Base-by-base conservation (phyloP, 495 filamentous ascomycete species). In the Aspergillus nanangensis region DNA sequence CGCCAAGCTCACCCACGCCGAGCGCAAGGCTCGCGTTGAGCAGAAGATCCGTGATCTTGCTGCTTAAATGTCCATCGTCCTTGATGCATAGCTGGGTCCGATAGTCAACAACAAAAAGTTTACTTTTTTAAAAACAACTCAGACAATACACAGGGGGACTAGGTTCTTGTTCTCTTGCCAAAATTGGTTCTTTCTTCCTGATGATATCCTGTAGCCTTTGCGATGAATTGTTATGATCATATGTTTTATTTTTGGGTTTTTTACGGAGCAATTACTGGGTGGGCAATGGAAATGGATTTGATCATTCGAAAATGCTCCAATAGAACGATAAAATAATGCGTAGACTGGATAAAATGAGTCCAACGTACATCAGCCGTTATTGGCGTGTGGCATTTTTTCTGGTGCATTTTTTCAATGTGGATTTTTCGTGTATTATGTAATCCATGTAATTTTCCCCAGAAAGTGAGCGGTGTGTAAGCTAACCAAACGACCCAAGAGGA, bases 1-100 rank as follows among this genome's bases (percentile, higher is more conserved):
- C 56, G 43, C 49, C 49, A 94, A 91, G 82, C 78, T 92, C 60
- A 83, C 77, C 70, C 83, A 81, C 71, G 90, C 75, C 15, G 71
- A 96, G 86, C 86, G 81, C 71, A 69, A 78, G 66, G 80, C 82
- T 67, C 76, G 81, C 43, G 82, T 99, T 65, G 76, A 95, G 84
- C 80, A 81, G 61, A 92, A 86, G 80, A 97, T 99, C 75, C 82
- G 79, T 56, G 81, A 71, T 61, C 63, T 75, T 44, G 63, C 71
- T 51, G 59, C 65, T 57, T 75, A 73, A 69, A 47, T 56, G 44
- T 29, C 47, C 13, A 31, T 53, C 57, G 57, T 60, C 40, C 53
- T 52, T 55, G 43, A 55, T 51, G 39, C n/a, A 40, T 46, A 41
- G 41, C 24, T 60, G 53, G 52, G 53, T 58, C 50, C 52, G 58